Evolutionary conservation across 441 rosid genomes (phyloP).

Genomic region (Rhodomyrtus psidioides): DNA sequence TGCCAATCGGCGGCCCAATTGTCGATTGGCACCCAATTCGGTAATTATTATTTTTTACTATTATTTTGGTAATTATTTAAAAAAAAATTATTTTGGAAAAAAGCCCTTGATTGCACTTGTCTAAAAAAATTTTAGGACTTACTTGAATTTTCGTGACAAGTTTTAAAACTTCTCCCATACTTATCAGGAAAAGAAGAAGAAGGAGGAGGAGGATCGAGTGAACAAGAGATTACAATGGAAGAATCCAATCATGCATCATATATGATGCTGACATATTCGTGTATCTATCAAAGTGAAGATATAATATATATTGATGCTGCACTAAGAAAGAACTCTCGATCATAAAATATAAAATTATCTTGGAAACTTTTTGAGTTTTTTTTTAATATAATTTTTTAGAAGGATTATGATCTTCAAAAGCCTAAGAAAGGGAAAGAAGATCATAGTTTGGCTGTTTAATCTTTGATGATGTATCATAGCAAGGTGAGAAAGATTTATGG

Average conservation of each 20-base stretch:
- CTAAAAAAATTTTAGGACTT: too few species aligned
- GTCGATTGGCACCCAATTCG: too few species aligned
- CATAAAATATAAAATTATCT: too few species aligned
- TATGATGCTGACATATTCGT: not conserved
- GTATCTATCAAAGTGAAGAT: not conserved
- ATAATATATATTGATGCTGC: not conserved
- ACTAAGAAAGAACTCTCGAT: not conserved
- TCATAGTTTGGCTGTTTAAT: not conserved
- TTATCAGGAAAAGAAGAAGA: too few species aligned
- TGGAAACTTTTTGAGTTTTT: too few species aligned
- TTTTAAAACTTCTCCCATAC: too few species aligned
- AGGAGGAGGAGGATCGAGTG: rapidly evolving
- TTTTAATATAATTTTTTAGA: not conserved
- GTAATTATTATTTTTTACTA: too few species aligned
- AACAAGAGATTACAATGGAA: not conserved
- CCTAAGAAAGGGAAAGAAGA: not conserved
- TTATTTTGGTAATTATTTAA: too few species aligned
- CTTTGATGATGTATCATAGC: not conserved
- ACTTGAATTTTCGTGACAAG: too few species aligned
- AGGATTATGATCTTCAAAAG: not conserved
- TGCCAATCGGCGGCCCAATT: too few species aligned
- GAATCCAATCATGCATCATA: not conserved
- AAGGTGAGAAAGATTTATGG: not conserved
- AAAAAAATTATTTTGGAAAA: too few species aligned
- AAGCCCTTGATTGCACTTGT: too few species aligned